Evolutionary conservation across 208 protist species (phyloP).

Genomic region (Kentomonas sorsogonicus): DNA sequence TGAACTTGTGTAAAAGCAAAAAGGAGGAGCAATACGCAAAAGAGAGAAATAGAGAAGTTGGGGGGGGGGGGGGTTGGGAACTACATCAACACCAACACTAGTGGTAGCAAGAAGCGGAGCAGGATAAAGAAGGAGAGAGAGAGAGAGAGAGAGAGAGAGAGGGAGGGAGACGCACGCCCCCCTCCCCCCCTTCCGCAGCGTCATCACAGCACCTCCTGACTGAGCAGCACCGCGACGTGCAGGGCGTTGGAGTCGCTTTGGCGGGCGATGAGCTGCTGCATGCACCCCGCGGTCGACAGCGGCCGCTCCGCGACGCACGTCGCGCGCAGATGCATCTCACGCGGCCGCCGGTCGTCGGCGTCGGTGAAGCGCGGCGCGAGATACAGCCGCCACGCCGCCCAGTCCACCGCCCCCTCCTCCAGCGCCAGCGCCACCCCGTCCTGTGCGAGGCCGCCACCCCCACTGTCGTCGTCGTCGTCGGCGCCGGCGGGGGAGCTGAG

Average conservation of each 20-base stretch:
- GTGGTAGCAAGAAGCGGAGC: not conserved
- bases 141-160: not conserved
- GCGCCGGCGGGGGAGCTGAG: slow-evolving; percentile 9
- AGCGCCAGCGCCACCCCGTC: not conserved
- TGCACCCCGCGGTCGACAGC: slow-evolving; percentile 54
- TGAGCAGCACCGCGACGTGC: slow-evolving; percentile 49
- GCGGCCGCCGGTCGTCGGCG: not conserved
- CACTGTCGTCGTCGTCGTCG: no score
- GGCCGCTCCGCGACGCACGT: slow-evolving; percentile 78
- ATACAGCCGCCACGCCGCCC: not conserved
- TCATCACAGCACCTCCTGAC: slow-evolving; percentile 59
- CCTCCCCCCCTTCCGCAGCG: no score
- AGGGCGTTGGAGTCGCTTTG: slow-evolving; percentile 32
- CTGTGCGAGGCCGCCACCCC: not conserved
- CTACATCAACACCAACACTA: slow-evolving; percentile 8
- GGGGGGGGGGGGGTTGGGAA: not conserved
- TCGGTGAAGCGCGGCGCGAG: slow-evolving; percentile 5
- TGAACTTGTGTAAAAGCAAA: no score
- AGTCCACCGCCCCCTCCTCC: not conserved
- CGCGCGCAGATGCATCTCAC: slow-evolving; percentile 19
- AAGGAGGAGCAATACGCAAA: no score
- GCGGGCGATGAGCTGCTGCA: slow-evolving; percentile 71
- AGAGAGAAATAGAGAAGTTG: not conserved
- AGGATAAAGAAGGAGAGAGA: not conserved
- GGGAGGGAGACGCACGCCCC: no score